Percentiles rank a stretch among this genome's conserved stretches.
Conservation (phyloP, 768 basidiomycete genomes). For the Boletus reticulatus region DNA sequence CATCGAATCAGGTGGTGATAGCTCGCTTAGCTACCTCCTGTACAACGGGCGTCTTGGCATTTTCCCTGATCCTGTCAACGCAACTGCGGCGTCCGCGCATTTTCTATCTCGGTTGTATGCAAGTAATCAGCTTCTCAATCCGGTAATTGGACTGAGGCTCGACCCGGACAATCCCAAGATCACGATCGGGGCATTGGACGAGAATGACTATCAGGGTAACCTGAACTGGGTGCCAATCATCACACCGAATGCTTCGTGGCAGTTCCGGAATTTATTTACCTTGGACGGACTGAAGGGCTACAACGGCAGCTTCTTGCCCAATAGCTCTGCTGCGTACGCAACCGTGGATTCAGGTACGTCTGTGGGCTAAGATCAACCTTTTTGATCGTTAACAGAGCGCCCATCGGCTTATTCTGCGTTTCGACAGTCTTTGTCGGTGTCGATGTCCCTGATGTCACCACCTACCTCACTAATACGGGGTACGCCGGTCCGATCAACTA, state of each 20-base stretch:
- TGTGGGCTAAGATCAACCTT: not conserved
- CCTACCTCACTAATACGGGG: conserved; percentile 11
- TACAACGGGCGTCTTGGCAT: conserved; percentile 22
- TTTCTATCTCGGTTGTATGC: conserved; percentile 13
- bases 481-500: conserved; percentile 15
- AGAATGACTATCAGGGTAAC: conserved; percentile 18
- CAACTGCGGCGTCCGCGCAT: conserved; percentile 16
- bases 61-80: conserved; percentile 20
- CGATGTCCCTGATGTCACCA: not conserved
- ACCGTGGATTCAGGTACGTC: conserved; percentile 11
- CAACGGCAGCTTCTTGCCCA: conserved; percentile 13
- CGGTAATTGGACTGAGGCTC: conserved; percentile 21
- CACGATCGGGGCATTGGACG: conserved; percentile 25
- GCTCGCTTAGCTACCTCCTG: conserved; percentile 14
- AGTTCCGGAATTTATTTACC: conserved; percentile 2
- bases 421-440: conserved; percentile 8
- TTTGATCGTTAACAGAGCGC: not conserved
- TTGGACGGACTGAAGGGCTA: conserved; percentile 18
- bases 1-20: conserved; percentile 15
- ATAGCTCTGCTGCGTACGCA: conserved; percentile 4
- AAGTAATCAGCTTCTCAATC: conserved; percentile 18
- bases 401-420: not conserved
- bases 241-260: conserved; percentile 14
- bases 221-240: conserved; percentile 21
- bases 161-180: conserved; percentile 25